phyloP scores from a whole-genome alignment of 129 eudicot genomes.

The Helichrysum umbraculigerum region DNA sequence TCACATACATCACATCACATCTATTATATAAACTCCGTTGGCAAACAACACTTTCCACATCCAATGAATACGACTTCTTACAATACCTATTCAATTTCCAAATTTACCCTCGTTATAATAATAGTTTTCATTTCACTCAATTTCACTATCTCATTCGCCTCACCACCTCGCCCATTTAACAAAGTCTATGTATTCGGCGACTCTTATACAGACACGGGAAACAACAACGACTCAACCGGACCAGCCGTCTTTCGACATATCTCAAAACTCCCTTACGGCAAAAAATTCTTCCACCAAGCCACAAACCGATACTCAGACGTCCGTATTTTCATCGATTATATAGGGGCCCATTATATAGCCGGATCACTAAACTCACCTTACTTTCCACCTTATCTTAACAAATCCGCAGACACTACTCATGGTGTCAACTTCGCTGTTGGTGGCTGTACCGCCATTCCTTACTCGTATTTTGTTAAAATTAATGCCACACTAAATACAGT shows the following conservation, averaged over 20 bases:
- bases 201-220: not conserved
- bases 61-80: not conserved
- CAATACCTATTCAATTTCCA: too few relatives aligned
- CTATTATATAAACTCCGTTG: not conserved
- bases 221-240: not conserved
- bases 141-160: too few relatives aligned
- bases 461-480: not conserved
- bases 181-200: not conserved
- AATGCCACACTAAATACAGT: not conserved
- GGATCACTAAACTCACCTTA: not conserved
- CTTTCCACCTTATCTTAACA: not conserved
- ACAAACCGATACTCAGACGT: slow-evolving; percentile 2
- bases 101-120: too few relatives aligned
- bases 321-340: not conserved
- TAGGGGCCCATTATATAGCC: too few relatives aligned
- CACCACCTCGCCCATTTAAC: not conserved
- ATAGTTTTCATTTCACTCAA: too few relatives aligned
- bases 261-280: not conserved
- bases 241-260: not conserved
- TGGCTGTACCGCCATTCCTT: not conserved
- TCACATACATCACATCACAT: not conserved
- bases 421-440: slow-evolving; percentile 10
- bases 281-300: not conserved
- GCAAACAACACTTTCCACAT: not conserved
- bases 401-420: not conserved